These are phyloP conservation scores for Neurospora pannonica DNA, from an alignment of 495 filamentous ascomycete species.

Conservation along the genomic window DNA sequence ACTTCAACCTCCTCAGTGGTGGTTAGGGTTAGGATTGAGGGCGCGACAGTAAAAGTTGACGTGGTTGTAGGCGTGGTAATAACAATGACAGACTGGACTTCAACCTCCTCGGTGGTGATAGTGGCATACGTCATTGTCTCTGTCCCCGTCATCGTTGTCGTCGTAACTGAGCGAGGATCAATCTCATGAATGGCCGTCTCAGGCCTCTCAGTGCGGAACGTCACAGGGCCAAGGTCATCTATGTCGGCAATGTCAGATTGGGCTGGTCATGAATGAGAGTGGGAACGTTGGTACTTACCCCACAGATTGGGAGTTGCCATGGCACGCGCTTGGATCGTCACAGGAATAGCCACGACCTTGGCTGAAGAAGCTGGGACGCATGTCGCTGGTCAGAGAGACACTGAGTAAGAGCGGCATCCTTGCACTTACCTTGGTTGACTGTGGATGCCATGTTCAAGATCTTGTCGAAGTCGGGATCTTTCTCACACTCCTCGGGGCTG, in stretches of 20 bases:
- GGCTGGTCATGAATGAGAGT: background rate
- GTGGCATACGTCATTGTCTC: background rate
- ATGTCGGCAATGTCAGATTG: background rate
- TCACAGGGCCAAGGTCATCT: background rate
- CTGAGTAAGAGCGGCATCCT: background rate
- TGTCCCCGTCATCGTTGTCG: background rate
- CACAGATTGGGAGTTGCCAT: background rate
- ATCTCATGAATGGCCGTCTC: background rate
- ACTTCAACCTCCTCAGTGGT: background rate
- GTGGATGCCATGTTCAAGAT: too few relatives aligned
- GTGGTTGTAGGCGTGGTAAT: background rate
- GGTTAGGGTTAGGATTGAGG: too few relatives aligned
- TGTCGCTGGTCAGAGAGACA: background rate
- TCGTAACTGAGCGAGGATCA: background rate
- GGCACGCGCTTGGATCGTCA: background rate
- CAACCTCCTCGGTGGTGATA: background rate
- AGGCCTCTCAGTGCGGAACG: background rate
- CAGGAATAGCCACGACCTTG: background rate
- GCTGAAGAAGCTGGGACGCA: background rate
- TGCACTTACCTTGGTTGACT: background rate
- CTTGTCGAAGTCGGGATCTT: background rate
- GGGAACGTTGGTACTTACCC: background rate
- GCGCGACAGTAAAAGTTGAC: too few relatives aligned
- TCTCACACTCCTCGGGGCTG: too few relatives aligned
- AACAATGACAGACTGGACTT: background rate